A percentile compares a stretch with the other conserved stretches of the same genome.
These are phyloP conservation scores for Botrytis medusae DNA, from an alignment of 2,329 filamentous ascomycete species.

Conservation along the genomic window DNA sequence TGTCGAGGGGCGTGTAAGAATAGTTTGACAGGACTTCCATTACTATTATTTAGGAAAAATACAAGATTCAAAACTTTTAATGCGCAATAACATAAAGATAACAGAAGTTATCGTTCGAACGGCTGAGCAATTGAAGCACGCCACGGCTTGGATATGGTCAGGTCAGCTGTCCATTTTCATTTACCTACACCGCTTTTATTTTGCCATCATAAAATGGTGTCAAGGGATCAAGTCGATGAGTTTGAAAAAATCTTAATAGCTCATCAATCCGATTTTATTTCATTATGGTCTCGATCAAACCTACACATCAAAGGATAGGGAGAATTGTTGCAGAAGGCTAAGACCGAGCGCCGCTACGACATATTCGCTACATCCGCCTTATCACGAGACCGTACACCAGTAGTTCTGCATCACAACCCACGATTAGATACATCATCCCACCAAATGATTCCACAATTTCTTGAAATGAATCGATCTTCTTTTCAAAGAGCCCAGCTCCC, in stretches of 20 bases:
- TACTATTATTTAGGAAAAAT: neutral
- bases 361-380: neutral
- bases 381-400: neutral
- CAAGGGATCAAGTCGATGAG: neutral
- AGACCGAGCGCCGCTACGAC: neutral
- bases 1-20: constrained; percentile 21
- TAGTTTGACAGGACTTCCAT: neutral
- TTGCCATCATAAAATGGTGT: neutral
- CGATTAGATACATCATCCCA: neutral
- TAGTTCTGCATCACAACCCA: neutral
- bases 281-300: neutral
- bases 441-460: neutral
- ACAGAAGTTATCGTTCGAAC: neutral
- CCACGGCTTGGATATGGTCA: neutral
- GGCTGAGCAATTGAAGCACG: neutral
- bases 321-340: neutral
- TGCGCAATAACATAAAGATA: neutral
- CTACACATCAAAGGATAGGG: neutral
- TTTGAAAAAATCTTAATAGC: neutral
- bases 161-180: neutral
- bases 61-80: neutral
- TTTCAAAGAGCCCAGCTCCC: neutral
- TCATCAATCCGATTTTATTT: neutral
- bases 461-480: neutral
- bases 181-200: neutral